phyloP scores from a whole-genome alignment of 2,329 filamentous ascomycete genomes.

The Sclerotinia glacialis region DNA sequence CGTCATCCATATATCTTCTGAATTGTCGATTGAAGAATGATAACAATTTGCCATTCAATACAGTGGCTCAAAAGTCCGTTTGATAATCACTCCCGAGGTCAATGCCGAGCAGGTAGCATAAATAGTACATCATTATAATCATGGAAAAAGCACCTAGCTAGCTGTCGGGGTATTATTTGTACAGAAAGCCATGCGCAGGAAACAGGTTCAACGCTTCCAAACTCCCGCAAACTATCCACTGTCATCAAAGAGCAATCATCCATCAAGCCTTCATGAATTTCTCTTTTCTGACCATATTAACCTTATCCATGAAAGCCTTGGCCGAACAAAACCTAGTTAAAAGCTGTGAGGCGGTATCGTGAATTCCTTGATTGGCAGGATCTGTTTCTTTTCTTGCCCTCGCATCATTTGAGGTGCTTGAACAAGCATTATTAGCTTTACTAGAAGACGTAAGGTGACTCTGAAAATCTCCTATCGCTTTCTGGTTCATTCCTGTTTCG shows the following conservation, averaged over 20 bases:
- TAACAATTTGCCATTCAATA: not conserved
- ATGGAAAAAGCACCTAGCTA: not conserved
- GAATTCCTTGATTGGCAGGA: not conserved
- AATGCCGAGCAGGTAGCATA: not conserved
- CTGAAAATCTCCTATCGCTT: not conserved
- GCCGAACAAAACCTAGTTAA: slow-evolving; percentile 20
- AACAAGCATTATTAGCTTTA: too few relatives aligned
- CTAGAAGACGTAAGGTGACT: not conserved
- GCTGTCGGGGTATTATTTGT: not conserved
- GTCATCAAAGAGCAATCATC: not conserved
- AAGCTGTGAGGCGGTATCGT: slow-evolving; percentile 13
- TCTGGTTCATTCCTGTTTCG: not conserved
- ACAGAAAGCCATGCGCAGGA: not conserved
- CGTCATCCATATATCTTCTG: not conserved
- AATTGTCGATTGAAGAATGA: not conserved
- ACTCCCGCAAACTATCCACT: not conserved
- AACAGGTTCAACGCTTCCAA: not conserved
- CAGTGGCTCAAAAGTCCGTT: too few relatives aligned
- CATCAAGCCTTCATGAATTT: not conserved
- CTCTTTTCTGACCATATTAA: slow-evolving; percentile 2
- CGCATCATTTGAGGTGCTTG: not conserved
- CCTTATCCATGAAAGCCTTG: slow-evolving; percentile 10
- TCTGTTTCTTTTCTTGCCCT: slow-evolving; percentile 14
- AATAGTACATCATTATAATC: not conserved
- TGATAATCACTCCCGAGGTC: not conserved